These are phyloP conservation scores for Ormosia emarginata DNA, from an alignment of 306 rosid species.

Conservation along the genomic window DNA sequence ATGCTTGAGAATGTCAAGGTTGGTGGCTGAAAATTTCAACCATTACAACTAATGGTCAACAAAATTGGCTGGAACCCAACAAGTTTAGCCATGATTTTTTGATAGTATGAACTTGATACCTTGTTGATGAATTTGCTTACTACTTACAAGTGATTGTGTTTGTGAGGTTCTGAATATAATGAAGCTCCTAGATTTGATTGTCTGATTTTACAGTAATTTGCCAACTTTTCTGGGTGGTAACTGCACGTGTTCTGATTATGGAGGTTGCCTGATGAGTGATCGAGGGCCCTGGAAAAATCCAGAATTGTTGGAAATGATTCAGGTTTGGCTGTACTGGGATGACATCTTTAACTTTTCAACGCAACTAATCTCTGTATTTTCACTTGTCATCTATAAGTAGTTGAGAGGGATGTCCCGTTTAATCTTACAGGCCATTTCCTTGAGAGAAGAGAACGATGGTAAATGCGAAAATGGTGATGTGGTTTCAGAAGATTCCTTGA, in stretches of 20 bases:
- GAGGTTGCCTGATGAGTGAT: slow-evolving; percentile 81
- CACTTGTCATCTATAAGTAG: not conserved
- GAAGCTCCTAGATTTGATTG: not conserved
- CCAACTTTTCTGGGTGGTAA: slow-evolving; percentile 82
- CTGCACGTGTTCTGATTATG: slow-evolving; percentile 75
- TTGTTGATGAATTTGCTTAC: not conserved
- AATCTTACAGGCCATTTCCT: slow-evolving; percentile 48
- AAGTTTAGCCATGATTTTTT: not conserved
- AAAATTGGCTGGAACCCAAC: no score
- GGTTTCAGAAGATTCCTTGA: slow-evolving; percentile 19
- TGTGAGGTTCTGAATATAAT: not conserved
- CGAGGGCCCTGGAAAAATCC: slow-evolving; percentile 84
- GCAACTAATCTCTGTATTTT: not conserved
- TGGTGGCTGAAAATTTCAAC: no score
- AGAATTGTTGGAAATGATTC: slow-evolving; percentile 55
- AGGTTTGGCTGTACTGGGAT: slow-evolving; percentile 39
- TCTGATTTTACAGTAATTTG: slow-evolving; percentile 59
- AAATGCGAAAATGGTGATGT: slow-evolving; percentile 5
- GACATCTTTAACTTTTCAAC: not conserved
- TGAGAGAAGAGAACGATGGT: slow-evolving; percentile 26
- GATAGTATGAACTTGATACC: not conserved
- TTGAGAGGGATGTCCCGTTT: not conserved
- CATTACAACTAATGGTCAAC: no score
- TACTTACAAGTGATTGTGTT: not conserved
- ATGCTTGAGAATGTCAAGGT: no score